These are phyloP conservation scores for Vaccinium vitisidaea DNA, from an alignment of 148 eudicot genomes.

Conservation along the genomic window DNA sequence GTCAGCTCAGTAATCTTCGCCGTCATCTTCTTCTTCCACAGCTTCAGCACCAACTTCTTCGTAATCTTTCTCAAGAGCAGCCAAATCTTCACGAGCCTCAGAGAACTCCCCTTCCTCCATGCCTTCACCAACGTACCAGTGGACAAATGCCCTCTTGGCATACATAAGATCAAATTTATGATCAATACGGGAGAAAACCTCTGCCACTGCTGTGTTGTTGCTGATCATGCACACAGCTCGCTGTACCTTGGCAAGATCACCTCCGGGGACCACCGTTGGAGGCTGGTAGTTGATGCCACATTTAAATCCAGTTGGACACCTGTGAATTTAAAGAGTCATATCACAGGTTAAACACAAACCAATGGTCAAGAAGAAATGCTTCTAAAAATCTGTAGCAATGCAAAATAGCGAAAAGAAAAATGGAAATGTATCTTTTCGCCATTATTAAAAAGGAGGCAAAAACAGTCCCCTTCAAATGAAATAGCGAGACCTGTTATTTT, in stretches of 20 bases:
- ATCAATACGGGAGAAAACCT: conserved; percentile 61
- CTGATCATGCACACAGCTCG: conserved; percentile 74
- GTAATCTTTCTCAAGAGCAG: conserved; percentile 62
- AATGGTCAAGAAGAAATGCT: too few species aligned
- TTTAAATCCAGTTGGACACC: conserved; percentile 74
- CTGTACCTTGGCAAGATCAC: conserved; percentile 68
- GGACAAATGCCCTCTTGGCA: conserved; percentile 64
- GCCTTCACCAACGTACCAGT: conserved; percentile 73
- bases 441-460: too few species aligned
- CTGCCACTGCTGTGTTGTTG: conserved; percentile 69
- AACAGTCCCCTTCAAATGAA: too few species aligned
- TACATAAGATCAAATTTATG: conserved; percentile 69
- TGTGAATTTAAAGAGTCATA: conserved; percentile 5
- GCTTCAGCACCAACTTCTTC: conserved; percentile 69
- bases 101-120: conserved; percentile 79
- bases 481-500: too few species aligned
- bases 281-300: conserved; percentile 69
- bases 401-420: too few species aligned
- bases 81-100: conserved; percentile 68
- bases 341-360: background rate
- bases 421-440: too few species aligned
- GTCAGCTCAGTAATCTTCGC: conserved; percentile 33
- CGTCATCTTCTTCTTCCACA: conserved; percentile 55
- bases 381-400: too few species aligned
- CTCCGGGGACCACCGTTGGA: conserved; percentile 65